phyloP scores from a whole-genome alignment of 2,329 filamentous ascomycete genomes.

The Colletotrichum siamense region DNA sequence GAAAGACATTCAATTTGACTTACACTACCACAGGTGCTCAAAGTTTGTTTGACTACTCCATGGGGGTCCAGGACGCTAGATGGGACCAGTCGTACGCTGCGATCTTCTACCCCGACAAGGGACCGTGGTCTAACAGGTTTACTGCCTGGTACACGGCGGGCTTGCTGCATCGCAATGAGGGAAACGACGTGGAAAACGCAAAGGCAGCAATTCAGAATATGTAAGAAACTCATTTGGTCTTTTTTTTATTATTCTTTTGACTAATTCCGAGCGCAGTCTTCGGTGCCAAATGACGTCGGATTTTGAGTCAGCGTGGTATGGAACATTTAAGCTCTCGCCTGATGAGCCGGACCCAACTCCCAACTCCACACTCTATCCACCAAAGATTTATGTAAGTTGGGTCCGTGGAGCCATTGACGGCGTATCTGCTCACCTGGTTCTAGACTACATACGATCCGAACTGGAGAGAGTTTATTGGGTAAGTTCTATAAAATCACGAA shows the following conservation, averaged over 20 bases:
- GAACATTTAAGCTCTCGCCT: slow-evolving; percentile 44
- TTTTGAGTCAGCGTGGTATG: slow-evolving; percentile 45
- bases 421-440: neutral
- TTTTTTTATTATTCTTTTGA: neutral
- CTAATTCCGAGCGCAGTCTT: slow-evolving; percentile 24
- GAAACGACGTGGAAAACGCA: slow-evolving; percentile 38
- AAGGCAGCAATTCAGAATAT: slow-evolving; percentile 38
- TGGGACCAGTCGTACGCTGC: slow-evolving; percentile 48
- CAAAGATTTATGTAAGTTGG: slow-evolving; percentile 34
- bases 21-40: slow-evolving; percentile 33
- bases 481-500: neutral
- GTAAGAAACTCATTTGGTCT: slow-evolving; percentile 25
- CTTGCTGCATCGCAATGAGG: slow-evolving; percentile 38
- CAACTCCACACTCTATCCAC: slow-evolving; percentile 35
- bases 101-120: slow-evolving; percentile 45
- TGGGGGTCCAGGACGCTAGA: slow-evolving; percentile 41
- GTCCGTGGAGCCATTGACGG: neutral
- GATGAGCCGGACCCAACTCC: slow-evolving; percentile 42
- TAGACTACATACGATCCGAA: slow-evolving; percentile 35
- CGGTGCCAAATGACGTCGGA: slow-evolving; percentile 39
- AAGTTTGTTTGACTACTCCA: slow-evolving; percentile 43
- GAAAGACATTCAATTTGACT: neutral
- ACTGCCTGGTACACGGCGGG: slow-evolving; percentile 47
- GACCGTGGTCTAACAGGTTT: slow-evolving; percentile 47
- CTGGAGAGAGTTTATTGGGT: slow-evolving; percentile 43